Percentiles rank a stretch among this genome's conserved stretches.
These are phyloP conservation scores for Zizania latifolia DNA, from an alignment of 176 grass and related monocot species.

Conservation along the genomic window DNA sequence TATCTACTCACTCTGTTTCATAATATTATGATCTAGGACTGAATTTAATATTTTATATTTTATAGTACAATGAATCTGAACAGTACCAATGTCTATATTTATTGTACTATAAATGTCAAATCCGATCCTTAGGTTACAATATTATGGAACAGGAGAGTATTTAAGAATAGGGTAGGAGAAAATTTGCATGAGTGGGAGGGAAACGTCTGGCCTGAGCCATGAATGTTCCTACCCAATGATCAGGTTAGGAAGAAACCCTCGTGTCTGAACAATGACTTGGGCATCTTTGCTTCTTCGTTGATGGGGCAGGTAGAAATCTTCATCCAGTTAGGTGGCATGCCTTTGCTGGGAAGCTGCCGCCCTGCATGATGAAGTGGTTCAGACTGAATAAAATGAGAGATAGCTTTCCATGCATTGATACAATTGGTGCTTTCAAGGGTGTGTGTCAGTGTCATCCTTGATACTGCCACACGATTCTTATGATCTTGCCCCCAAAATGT, in stretches of 20 bases:
- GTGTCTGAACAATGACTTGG: neutral
- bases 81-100: too few relatives aligned
- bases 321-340: slow-evolving; percentile 8
- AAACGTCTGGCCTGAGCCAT: too few relatives aligned
- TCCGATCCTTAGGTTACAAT: too few relatives aligned
- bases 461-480: neutral
- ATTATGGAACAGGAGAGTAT: too few relatives aligned
- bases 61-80: too few relatives aligned
- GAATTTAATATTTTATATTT: too few relatives aligned
- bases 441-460: neutral
- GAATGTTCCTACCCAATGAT: slow-evolving; percentile 9
- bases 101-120: too few relatives aligned
- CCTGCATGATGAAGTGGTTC: slow-evolving; percentile 10
- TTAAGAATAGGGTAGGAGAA: too few relatives aligned
- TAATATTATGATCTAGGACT: too few relatives aligned
- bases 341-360: slow-evolving; percentile 9
- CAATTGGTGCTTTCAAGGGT: neutral
- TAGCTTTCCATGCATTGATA: neutral
- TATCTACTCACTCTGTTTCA: too few relatives aligned
- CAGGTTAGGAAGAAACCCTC: neutral
- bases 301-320: slow-evolving; percentile 5
- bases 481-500: neutral
- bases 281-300: neutral
- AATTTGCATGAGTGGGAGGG: too few relatives aligned
- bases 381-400: neutral